Evolutionary conservation across 2,329 filamentous ascomycete genomes (phyloP).

Genomic region (Stagonosporopsis cucurbitacearum): DNA sequence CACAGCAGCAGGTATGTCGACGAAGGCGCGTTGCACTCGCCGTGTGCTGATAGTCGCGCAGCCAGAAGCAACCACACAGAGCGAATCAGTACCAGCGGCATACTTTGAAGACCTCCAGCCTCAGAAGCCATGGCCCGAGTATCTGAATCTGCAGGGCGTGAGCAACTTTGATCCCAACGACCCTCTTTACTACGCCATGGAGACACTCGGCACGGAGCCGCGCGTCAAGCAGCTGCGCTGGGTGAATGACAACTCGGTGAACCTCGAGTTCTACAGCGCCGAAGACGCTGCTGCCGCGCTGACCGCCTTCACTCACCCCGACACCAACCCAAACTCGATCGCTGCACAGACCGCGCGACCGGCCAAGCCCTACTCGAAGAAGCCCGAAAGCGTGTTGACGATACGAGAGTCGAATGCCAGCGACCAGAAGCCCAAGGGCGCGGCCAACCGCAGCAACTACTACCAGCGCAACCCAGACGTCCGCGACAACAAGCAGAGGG

Average conservation of each 20-base stretch:
- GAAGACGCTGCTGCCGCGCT: conserved; percentile 63
- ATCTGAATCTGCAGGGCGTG: conserved; percentile 84
- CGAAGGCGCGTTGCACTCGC: conserved; percentile 10
- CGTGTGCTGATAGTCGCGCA: conserved; percentile 2
- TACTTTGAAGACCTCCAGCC: conserved; percentile 43
- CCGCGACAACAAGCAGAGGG: conserved; percentile 60
- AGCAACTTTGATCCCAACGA: conserved; percentile 81
- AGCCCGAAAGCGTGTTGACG: conserved; percentile 72
- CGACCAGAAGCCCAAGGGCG: conserved; percentile 81
- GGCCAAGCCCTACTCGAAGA: conserved; percentile 71
- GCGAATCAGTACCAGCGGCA: conserved; percentile 38
- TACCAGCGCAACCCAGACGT: conserved; percentile 91
- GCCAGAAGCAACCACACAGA: conserved; percentile 19
- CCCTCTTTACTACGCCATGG: conserved; percentile 74
- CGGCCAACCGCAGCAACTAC: conserved; percentile 82
- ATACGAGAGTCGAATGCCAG: conserved; percentile 75
- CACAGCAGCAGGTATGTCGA: conserved; percentile 29
- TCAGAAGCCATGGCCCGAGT: conserved; percentile 57
- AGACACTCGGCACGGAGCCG: conserved; percentile 67
- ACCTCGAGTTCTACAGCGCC: conserved; percentile 73
- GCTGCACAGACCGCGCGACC: conserved; percentile 67
- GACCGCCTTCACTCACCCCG: conserved; percentile 58
- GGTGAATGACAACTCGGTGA: conserved; percentile 93
- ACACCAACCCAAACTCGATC: conserved; percentile 52
- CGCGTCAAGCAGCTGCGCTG: conserved; percentile 73